phyloP scores from a whole-genome alignment of 176 grass and related monocot species.

The Oryza australiensis region DNA sequence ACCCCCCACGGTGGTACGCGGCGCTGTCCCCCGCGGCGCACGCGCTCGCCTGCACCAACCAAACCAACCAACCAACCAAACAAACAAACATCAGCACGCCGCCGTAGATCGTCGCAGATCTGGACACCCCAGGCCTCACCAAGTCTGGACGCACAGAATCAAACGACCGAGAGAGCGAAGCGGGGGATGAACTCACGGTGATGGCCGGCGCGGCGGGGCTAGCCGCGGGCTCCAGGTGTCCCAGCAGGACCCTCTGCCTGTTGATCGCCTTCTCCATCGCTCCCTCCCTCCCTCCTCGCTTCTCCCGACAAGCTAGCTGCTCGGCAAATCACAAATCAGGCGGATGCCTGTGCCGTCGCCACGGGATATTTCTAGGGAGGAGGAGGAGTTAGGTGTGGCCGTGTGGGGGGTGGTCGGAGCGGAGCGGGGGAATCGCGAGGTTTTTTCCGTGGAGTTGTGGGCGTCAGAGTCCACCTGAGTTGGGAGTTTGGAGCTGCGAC shows the following conservation, averaged over 20 bases:
- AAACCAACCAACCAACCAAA: background rate
- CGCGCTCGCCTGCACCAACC: conserved; percentile 46
- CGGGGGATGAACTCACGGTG: conserved; percentile 12
- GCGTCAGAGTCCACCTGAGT: too few relatives aligned
- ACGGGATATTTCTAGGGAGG: conserved; percentile 17
- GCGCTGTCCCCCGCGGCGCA: conserved; percentile 70
- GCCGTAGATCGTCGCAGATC: conserved; percentile 23
- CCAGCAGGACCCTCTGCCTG: conserved; percentile 79
- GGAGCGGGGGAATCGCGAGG: background rate
- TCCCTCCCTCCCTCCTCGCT: background rate
- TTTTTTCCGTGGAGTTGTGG: background rate
- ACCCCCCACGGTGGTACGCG: conserved; percentile 52
- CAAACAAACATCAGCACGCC: background rate
- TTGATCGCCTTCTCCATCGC: conserved; percentile 87
- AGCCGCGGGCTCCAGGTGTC: conserved; percentile 60
- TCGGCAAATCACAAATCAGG: too few relatives aligned
- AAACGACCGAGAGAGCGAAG: background rate
- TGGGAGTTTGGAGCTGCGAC: too few relatives aligned
- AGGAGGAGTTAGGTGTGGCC: background rate
- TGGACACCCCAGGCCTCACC: background rate
- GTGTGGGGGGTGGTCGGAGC: background rate
- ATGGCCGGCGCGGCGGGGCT: conserved; percentile 33
- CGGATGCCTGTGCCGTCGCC: too few relatives aligned
- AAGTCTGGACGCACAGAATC: background rate
- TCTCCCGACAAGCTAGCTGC: background rate